Evolutionary conservation across 192 early-diverging fungal genomes (phyloP).

Genomic region (Entomortierella chlamydospora): DNA sequence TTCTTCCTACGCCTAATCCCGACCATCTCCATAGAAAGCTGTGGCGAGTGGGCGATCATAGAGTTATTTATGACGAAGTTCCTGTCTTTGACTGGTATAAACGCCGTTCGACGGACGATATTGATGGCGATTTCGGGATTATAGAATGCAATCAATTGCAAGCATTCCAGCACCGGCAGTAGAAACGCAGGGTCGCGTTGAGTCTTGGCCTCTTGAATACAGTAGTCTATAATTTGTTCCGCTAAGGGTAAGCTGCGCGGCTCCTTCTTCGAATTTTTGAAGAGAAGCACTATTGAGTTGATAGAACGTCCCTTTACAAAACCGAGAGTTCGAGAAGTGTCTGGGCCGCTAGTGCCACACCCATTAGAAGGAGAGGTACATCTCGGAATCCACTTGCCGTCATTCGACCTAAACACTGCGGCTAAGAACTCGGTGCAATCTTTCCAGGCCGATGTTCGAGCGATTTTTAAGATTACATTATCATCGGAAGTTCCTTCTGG

Average conservation of each 20-base stretch:
- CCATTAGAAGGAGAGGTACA: background rate
- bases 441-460: constrained; percentile 8
- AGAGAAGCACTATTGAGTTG: constrained; percentile 6
- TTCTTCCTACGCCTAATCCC: background rate
- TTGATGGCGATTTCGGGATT: constrained; percentile 5
- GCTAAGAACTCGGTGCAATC: background rate
- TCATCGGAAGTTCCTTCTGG: background rate
- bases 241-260: constrained; percentile 4
- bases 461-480: constrained; percentile 4
- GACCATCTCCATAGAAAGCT: background rate
- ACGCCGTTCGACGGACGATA: constrained; percentile 6
- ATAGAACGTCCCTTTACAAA: background rate
- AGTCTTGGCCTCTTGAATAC: constrained; percentile 9
- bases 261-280: constrained; percentile 10
- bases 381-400: constrained; percentile 28
- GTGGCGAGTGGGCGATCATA: background rate
- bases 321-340: background rate
- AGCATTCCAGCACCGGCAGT: background rate
- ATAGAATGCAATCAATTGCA: background rate
- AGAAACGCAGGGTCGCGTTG: constrained; percentile 19
- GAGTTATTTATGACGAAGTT: constrained; percentile 13
- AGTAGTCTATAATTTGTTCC: constrained; percentile 21
- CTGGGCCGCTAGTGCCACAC: background rate
- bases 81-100: constrained; percentile 9
- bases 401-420: background rate